phyloP scores from a whole-genome alignment of 148 eudicot genomes.

The Linanthus parryae region DNA sequence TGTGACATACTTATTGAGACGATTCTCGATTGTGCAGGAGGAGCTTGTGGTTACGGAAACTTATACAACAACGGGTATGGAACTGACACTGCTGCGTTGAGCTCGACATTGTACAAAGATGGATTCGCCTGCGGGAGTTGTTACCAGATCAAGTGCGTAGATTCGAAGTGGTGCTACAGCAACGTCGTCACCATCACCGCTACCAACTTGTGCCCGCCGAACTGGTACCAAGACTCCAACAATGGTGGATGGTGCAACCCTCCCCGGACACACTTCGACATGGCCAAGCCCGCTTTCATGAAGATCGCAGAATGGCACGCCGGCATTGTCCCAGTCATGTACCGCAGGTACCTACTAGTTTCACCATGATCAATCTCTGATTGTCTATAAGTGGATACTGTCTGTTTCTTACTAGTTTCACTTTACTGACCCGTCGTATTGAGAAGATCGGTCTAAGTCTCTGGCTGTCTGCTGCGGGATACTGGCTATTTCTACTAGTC shows the following conservation, averaged over 20 bases:
- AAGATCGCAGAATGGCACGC: conserved; percentile 56
- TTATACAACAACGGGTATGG: neutral
- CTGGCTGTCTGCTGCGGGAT: too few species aligned
- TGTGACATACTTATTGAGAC: too few species aligned
- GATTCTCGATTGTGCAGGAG: too few species aligned
- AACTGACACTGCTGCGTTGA: neutral
- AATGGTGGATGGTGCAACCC: conserved; percentile 16
- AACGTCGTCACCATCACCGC: neutral
- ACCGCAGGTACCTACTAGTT: conserved; percentile 88
- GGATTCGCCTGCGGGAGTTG: neutral
- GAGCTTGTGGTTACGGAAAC: neutral
- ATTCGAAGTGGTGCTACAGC: neutral
- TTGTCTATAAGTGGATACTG: too few species aligned
- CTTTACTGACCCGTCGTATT: too few species aligned
- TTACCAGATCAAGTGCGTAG: neutral
- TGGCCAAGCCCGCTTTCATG: conserved; percentile 71
- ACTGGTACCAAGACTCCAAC: neutral
- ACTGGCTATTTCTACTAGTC: too few species aligned
- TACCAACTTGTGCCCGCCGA: neutral
- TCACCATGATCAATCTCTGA: too few species aligned
- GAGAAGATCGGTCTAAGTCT: too few species aligned
- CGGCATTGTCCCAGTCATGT: conserved; percentile 76
- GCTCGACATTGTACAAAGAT: neutral
- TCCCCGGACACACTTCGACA: conserved; percentile 23
- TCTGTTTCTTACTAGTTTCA: too few species aligned